Evolutionary conservation across 495 filamentous ascomycete genomes (phyloP), one percentile per base, ranked within the genome.

Genomic region (Cenococcum geophilum): DNA sequence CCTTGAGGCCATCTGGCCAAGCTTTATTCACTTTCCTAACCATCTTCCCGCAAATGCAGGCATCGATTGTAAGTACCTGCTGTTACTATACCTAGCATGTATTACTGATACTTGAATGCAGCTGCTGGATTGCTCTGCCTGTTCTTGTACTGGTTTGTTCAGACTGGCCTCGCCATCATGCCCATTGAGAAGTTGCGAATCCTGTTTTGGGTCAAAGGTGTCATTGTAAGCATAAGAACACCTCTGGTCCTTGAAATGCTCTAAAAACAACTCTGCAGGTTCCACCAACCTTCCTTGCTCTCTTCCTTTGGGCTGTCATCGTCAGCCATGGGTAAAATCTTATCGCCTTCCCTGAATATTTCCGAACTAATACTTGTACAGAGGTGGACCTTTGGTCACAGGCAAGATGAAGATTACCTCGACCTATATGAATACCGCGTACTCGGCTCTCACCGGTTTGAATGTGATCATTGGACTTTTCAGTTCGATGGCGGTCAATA

Each of bases 1-100:
- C 59, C 59, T 81, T 47, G 66, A 75, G 58, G 77, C 90, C 0
- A 90, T 95, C 68, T 96, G 91, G 91, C 80, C 83, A 16, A 80
- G 77, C 54, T 88, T 83, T 65, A 75, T 75, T 20, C 74, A 77
- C 47, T 74, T 81, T 56, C 79, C 79, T 0, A 82, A 82, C 59
- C 70, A 76, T 55, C 74, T 82, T 20, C 72, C 79, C 1, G 56
- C 59, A 3, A 64, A 59, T 48, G 74, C 76, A 14, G 76, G 75
- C 34, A 74, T 82, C 54, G 77, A 75, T 22, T 78, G 72, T 73
- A 61, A 51, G 72, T 53, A 22, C 21, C 21, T 27, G 9, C 52
- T 4, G 4, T 21, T 18, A 14, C 32, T 42, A 23, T 21, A 42
- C 16, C 18, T 8, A 32, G 6, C 6, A 3, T 32, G 27, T 6